Evolutionary conservation across 2,329 filamentous ascomycete species (phyloP), one percentile per base, ranked within the genome.

Genomic region (Pseudocercospora eumusae): DNA sequence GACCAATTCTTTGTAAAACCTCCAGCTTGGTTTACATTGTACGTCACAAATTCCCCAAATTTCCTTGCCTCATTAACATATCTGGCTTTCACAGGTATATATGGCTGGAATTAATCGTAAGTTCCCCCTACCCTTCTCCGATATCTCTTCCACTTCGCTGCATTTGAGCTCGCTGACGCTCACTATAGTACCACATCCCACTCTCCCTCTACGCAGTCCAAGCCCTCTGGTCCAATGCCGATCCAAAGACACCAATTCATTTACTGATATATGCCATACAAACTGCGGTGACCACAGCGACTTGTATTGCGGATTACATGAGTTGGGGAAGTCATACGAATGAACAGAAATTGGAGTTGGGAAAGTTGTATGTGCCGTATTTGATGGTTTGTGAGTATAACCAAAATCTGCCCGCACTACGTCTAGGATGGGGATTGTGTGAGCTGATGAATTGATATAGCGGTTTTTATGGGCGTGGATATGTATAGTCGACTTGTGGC

Each of bases 1-100:
- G 87, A 90, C 70, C 83, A 82, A 57, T 88, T 88, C 78, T 88
- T 89, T 76, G 78, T 81, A 33, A 70, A 77, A 3, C 80, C 84
- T 1, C 86, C 86, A 2, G 73, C 78, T 3, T 90, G 84, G 82
- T 89, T 89, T 71, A 76, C 75, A 10, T 66, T 78, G 13, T 86
- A 84, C 70, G 57, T 58, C 15, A 23, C 42, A 47, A 40, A 20
- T 1, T 10, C n/a, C 28, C 20, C 3, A 4, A 31, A 8, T 5
- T 31, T n/a, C 31, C 3, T 18, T 20, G 8, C 11, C 9, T 9
- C 15, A 10, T 15, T 18, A 1, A 23, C 13, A 78, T 81, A 20
- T 55, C 28, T 11, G 28, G 15, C 8, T 1, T 3, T 7, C 13
- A 21, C 28, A 56, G 33, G n/a, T 56, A 56, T 4, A 42, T 56